Evolutionary conservation across 225 moss, liverwort and hornwort species (phyloP), one percentile per base, ranked within the genome.

Genomic region (Bryum argenteum): DNA sequence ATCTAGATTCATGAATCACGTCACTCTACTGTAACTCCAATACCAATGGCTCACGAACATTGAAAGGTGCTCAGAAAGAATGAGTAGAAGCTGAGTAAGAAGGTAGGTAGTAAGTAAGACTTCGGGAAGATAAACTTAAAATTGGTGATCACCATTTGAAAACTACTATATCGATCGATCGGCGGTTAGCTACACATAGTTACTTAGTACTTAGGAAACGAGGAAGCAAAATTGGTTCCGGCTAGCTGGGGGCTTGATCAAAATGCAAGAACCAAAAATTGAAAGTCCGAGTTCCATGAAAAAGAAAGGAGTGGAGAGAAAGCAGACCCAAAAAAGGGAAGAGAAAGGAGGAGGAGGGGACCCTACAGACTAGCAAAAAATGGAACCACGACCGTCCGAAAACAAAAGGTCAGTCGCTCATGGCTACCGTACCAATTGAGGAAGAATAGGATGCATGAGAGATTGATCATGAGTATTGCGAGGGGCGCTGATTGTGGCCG

Each of bases 401-500:
- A 33, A 33, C 33, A 33, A 33, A 33, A 33, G 33, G 33, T 33
- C 26, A 26, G 26, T 26, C 26, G 4, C 26, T 2, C 2, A 4
- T 26, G 33, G 33, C 33, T 33, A 33, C 33, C 33, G 33, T 3
- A 33, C 33, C 33, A 33, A 33, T 33, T 33, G 33, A 33, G 33
- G 33, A 33, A 5, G 33, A 33, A 33, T 33, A 33, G 33, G 33
- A 33, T 33, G 33, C 33, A 33, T 33, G 33, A 10, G 55, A 23
- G 24, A 24, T 26, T 26, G 8, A 23, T 58, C 55, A 72, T 69
- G 72, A 79, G 79, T 79, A 83, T 15, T 71, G 83, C 38, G 79
- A 64, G 8, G 83, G 79, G 10, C 83, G 83, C 54, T 79, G 83
- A 23, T 70, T 74, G 48, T 82, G 82, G 16, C 45, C 64, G 20